Percentiles rank a stretch among this genome's conserved stretches.
Evolutionary conservation across 2,329 filamentous ascomycete genomes (phyloP).

Genomic region (Penicillium sp.): DNA sequence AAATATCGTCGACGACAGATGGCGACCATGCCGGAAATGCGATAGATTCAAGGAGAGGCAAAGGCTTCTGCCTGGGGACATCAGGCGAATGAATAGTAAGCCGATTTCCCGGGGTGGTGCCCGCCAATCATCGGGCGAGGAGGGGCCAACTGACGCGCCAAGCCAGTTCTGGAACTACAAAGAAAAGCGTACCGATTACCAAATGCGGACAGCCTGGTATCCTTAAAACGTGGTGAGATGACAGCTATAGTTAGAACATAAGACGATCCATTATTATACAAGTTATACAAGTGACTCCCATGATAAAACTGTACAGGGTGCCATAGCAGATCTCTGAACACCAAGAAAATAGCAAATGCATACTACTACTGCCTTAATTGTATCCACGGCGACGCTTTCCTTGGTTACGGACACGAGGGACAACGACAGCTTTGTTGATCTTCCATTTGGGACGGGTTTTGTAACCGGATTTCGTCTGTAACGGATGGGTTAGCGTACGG

Average conservation of each 20-base stretch:
- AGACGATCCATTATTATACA: conserved; percentile 7
- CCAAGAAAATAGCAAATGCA: not conserved
- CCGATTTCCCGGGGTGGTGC: no score
- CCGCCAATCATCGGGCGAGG: no score
- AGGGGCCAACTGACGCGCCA: no score
- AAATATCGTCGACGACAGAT: not conserved
- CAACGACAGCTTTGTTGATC: conserved; percentile 85
- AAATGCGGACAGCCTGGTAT: not conserved
- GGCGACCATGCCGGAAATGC: not conserved
- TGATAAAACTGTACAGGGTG: not conserved
- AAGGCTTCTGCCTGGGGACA: not conserved
- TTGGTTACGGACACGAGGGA: conserved; percentile 79
- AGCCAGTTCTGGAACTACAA: no score
- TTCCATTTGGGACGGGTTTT: conserved; percentile 90
- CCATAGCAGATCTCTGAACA: conserved; percentile 6
- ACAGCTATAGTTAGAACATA: not conserved
- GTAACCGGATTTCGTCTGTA: conserved; percentile 59
- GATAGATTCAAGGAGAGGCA: not conserved
- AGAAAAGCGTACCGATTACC: no score
- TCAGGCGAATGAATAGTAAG: no score
- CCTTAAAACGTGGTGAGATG: not conserved
- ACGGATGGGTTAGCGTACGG: not conserved
- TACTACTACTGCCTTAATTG: conserved; percentile 34
- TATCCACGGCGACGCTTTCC: conserved; percentile 75
- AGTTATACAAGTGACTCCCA: conserved; percentile 7